phyloP scores from a whole-genome alignment of 106 monocot genomes.

The Gastrodia elata region DNA sequence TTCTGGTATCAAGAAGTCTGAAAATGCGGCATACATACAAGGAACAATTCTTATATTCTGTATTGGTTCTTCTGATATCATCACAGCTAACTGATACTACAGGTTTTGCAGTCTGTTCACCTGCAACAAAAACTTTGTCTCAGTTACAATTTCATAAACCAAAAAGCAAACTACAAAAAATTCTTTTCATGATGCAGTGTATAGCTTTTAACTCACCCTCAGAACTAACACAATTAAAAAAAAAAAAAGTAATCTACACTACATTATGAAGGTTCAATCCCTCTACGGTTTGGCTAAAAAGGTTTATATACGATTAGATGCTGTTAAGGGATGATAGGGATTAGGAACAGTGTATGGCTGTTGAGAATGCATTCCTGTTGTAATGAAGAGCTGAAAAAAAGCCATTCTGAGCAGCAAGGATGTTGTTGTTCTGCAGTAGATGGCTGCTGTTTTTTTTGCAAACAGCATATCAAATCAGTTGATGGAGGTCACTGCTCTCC shows the following conservation, averaged over 20 bases:
- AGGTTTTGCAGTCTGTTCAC: conserved; percentile 19
- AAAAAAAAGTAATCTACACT: neutral
- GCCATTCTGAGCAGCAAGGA: too few species aligned
- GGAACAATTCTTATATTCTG: conserved; percentile 13
- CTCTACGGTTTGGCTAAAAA: too few species aligned
- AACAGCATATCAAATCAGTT: too few species aligned
- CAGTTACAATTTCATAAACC: neutral
- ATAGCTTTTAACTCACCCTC: neutral
- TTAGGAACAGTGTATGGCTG: too few species aligned
- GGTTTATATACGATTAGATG: too few species aligned
- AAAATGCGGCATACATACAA: conserved; percentile 9
- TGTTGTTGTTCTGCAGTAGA: too few species aligned
- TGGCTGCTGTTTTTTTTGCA: too few species aligned
- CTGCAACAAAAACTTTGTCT: conserved; percentile 27
- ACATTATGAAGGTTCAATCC: too few species aligned
- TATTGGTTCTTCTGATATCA: conserved; percentile 15
- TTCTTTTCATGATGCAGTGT: neutral
- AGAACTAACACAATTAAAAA: neutral
- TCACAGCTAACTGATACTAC: conserved; percentile 15
- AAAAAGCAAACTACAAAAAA: neutral
- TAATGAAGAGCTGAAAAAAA: too few species aligned
- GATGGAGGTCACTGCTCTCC: too few species aligned
- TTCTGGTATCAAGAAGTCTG: neutral
- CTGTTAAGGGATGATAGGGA: too few species aligned
- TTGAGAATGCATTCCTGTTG: too few species aligned